Evolutionary conservation across 208 protist species (phyloP), one percentile per base, ranked within the genome.

Genomic region (Leptomonas seymouri): DNA sequence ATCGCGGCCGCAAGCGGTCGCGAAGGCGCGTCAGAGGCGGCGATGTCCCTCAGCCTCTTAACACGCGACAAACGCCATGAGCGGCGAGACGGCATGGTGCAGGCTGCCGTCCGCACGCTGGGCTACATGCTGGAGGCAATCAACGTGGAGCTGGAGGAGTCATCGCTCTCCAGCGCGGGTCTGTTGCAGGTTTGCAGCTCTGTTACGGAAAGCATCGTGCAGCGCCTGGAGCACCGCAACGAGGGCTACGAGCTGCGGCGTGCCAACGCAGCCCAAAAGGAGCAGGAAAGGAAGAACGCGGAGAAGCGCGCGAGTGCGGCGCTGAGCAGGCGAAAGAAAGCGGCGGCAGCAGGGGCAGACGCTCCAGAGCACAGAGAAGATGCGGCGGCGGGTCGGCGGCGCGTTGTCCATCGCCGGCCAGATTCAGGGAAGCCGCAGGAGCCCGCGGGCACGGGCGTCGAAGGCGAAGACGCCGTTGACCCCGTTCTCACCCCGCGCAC

Each of bases 101-200:
- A 67, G 56, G 62, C 79, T 16, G 82, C 90, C 16, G 63, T 87
- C 66, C 74, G 55, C 57, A 69, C 80, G 21, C 75, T 84, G 41
- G 73, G 60, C n/a, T 92, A 86, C 75, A 90, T 93, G 76, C 74
- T 95, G 20, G 73, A 88, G 41, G 90, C 90, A 6, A 89, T 95
- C 71, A 84, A 84, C 71, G 87, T 86, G 14, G 79, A 95, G 63
- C 74, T 90, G 21, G 85, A 84, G 44, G 74, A 80, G 67, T 80
- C 68, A 20, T 74, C 67, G 3, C 42, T 70, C 54, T 76, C 76
- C 20, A 81, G 67, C 51, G 80, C 76, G 1, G 82, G 63, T 53
- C 77, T 64, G 27, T 14, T 74, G 67, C 71, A 68, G 41, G 30
- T 63, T 23, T 49, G 65, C 63, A 78, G 77, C 60, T 77, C 61